Base-by-base conservation (phyloP, 306 rosid species). In the Glycine latifolia region DNA sequence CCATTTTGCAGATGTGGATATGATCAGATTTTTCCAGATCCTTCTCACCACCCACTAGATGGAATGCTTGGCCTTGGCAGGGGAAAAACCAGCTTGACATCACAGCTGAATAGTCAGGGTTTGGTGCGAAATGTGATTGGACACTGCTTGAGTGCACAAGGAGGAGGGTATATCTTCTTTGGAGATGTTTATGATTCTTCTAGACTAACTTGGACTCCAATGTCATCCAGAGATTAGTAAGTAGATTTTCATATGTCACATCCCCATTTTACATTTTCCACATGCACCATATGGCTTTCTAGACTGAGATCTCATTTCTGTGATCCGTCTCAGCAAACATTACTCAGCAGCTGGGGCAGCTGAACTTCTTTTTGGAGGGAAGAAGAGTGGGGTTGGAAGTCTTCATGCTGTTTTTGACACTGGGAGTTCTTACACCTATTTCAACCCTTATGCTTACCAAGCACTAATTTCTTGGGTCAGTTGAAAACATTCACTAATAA, bases 61-160 rank as follows among this genome's bases (percentile, higher is more conserved):
- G 99, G 99, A 81, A 83, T 95, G 78, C 95, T 95, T 8, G 98
- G 98, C 53, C 93, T 95, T 53, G 98, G 98, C 44, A 90, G 88
- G 79, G 98, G 98, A 59, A 89, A 81, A 79, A 70, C 96, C 70
- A 91, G 99, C 84, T 85, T 93, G 49, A 78, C 91, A 56, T 91
- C 99, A 16, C 99, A 95, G 80, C 87, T 95, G 73, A 83, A 81
- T 55, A 85, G 86, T 80, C 97, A 90, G 78, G 97, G 97, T 61
- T 74, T 89, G 71, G 87, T 91, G 26, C 43, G 89, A 75, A 90
- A 95, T 72, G 92, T 92, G 4, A 17, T 95, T 60, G 99, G 99
- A 37, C 97, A 95, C 46, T 95, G 99, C 77, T 87, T 95, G 72
- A 90, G 95, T 70, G 66, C 88, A 55, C 86, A 87, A 46, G 97